phyloP scores from a whole-genome alignment of 192 early-diverging fungal genomes.

The Backusella mclennaniae region DNA sequence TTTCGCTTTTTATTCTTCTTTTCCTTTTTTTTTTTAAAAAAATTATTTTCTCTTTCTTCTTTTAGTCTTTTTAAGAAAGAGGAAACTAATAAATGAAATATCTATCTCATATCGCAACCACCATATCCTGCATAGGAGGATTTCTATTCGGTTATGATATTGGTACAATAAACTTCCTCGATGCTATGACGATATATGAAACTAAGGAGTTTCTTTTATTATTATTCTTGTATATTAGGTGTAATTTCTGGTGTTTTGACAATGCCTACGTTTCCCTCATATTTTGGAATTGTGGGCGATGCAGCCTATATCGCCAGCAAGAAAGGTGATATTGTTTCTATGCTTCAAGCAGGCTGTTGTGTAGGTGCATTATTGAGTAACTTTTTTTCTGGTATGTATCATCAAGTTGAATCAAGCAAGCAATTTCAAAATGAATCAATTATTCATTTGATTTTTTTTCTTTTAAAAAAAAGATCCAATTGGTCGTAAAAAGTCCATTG shows the following conservation, averaged over 20 bases:
- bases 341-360: constrained; percentile 36
- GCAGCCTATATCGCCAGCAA: not conserved
- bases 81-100: constrained; percentile 14
- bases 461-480: constrained; percentile 41
- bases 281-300: constrained; percentile 32
- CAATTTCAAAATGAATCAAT: not conserved
- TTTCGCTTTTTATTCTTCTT: not conserved
- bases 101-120: constrained; percentile 36
- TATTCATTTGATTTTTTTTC: not conserved
- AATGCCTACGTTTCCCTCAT: constrained; percentile 41
- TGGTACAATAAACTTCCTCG: not conserved
- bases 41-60: not conserved
- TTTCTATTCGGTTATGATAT: constrained; percentile 48
- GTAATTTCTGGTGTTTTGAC: constrained; percentile 63
- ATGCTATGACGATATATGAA: not conserved
- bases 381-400: constrained; percentile 36
- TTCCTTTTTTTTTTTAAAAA: not conserved
- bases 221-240: not conserved
- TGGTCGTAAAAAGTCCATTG: constrained; percentile 61
- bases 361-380: constrained; percentile 41
- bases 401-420: not conserved
- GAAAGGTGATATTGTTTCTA: constrained; percentile 32
- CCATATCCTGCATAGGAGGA: constrained; percentile 56
- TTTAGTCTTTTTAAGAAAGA: not conserved
- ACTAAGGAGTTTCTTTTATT: not conserved